Base-by-base conservation (phyloP, 163 green algal genomes). In the Chlamydomonas reinhardtii region DNA sequence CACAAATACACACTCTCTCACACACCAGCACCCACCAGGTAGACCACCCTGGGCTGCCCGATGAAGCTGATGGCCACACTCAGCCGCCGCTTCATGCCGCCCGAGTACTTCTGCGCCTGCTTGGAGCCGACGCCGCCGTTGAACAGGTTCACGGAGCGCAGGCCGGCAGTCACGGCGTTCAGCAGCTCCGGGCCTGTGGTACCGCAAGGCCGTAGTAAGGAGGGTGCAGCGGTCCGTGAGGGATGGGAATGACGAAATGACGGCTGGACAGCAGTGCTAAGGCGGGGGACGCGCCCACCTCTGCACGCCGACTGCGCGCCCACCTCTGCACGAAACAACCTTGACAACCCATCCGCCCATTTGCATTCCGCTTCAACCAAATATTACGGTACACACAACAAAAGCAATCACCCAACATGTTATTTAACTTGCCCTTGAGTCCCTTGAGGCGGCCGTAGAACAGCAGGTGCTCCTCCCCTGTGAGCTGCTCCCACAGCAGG, bases 391-490 rank as follows among this genome's bases (percentile, higher is more conserved):
- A n/a, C n/a, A n/a, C n/a, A n/a, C n/a, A n/a, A n/a, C n/a, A n/a
- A n/a, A n/a, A n/a, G n/a, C n/a, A n/a, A n/a, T n/a, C n/a, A n/a
- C n/a, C n/a, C n/a, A n/a, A n/a, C n/a, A n/a, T n/a, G n/a, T n/a
- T n/a, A n/a, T n/a, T n/a, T n/a, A n/a, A 11, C 86, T 66, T 35
- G 91, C 91, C 92, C 61, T 80, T 91, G 15, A 99, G 90, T 37
- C 94, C 93, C 90, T 99, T 99, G 31, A 99, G 93, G 11, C 96
- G 83, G 25, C 95, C 97, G 79, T 98, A 99, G 87, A 99, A 99
- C 17, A 91, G 81, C 4, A 99, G 95, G 91, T 99, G 97, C 92
- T 99, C 96, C 24, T 92, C 78, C 0, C 87, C 92, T 0, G 85
- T 97, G 14, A 98, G 92, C 71, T 87, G 90, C 59, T 65, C 59